Evolutionary conservation across 768 basidiomycete species (phyloP).

Genomic region (Suillus discolor): DNA sequence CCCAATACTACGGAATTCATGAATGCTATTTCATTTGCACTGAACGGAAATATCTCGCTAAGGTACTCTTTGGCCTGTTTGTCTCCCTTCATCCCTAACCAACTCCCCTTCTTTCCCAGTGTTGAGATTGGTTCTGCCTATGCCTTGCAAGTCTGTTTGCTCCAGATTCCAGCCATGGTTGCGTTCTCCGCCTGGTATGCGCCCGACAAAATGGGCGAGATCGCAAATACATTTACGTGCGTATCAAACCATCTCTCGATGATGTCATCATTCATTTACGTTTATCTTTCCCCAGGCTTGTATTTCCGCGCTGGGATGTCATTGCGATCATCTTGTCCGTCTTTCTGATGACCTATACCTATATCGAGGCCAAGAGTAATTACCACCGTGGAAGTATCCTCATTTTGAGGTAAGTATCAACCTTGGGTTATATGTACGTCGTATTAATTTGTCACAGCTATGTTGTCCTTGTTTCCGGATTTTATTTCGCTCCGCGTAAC

Average conservation of each 20-base stretch:
- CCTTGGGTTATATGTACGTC: background rate
- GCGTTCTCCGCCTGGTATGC: constrained; percentile 97
- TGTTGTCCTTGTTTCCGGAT: constrained; percentile 87
- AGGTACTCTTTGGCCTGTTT: constrained; percentile 54
- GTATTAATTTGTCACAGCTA: constrained; percentile 57
- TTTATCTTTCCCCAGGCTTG: constrained; percentile 57
- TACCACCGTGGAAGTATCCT: constrained; percentile 97
- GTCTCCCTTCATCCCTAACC: background rate
- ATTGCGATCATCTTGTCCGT: constrained; percentile 93
- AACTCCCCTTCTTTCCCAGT: constrained; percentile 42
- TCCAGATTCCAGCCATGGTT: constrained; percentile 99
- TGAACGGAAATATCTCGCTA: constrained; percentile 95
- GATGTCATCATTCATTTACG: constrained; percentile 2
- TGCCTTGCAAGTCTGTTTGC: constrained; percentile 94
- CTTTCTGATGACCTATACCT: constrained; percentile 98
- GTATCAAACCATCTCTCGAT: constrained; percentile 32
- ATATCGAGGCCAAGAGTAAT: constrained; percentile 98
- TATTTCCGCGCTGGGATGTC: constrained; percentile 99
- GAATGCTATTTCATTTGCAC: constrained; percentile 98
- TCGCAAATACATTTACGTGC: constrained; percentile 91
- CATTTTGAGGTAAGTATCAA: constrained; percentile 70
- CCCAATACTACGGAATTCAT: constrained; percentile 99
- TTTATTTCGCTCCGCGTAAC: constrained; percentile 79
- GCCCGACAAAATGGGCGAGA: constrained; percentile 82
- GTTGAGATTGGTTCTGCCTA: constrained; percentile 99